phyloP scores from a whole-genome alignment of 2,329 filamentous ascomycete genomes.

The Hypoxylon rubiginosum region DNA sequence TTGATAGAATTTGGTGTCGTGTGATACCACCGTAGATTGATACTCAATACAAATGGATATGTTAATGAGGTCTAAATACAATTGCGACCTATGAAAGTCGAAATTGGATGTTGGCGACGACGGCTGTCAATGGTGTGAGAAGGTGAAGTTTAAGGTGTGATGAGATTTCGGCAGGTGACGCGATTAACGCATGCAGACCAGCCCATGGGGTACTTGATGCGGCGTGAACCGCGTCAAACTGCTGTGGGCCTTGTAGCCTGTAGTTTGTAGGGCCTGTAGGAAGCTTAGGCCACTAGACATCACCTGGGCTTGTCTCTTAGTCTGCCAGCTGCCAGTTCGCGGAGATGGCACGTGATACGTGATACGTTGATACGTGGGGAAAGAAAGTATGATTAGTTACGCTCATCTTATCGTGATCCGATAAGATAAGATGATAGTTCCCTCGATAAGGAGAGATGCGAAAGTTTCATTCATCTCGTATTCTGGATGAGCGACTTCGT shows the following conservation, averaged over 20 bases:
- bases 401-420: neutral
- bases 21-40: neutral
- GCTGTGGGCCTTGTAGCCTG: neutral
- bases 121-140: slow-evolving; percentile 17
- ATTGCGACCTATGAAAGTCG: slow-evolving; percentile 9
- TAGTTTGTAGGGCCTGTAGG: neutral
- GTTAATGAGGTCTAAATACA: slow-evolving; percentile 7
- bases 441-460: neutral
- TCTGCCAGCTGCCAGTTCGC: too few relatives aligned
- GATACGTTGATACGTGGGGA: neutral
- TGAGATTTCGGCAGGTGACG: slow-evolving; percentile 33
- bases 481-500: neutral
- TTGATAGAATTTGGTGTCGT: neutral
- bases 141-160: slow-evolving; percentile 23
- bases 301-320: too few relatives aligned
- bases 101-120: slow-evolving; percentile 16
- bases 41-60: slow-evolving; percentile 2
- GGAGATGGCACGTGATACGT: neutral
- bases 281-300: slow-evolving; percentile 29
- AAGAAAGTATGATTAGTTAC: too few relatives aligned
- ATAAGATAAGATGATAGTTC: neutral
- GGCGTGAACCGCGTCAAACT: slow-evolving; percentile 33
- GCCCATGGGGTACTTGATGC: slow-evolving; percentile 22
- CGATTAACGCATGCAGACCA: slow-evolving; percentile 41
- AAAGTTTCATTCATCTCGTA: neutral